Evolutionary conservation across 2,329 filamentous ascomycete species (phyloP), one percentile per base, ranked within the genome.

Genomic region (Penicillium sp.): DNA sequence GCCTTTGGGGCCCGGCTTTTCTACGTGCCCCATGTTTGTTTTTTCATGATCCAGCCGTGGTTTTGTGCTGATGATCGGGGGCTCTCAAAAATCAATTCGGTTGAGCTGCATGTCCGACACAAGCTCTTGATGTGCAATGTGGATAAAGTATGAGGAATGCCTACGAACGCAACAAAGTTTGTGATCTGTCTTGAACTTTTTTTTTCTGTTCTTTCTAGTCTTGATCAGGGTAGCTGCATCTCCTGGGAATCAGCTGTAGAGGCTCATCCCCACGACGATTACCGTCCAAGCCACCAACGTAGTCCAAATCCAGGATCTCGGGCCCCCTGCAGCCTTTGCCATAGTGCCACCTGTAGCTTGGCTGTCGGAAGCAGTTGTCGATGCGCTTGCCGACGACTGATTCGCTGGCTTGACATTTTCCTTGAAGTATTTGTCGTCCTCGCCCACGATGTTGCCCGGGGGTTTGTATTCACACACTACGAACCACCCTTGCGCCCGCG

Each of bases 391-490:
- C 8, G 59, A 56, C 12, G 56, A 49, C 42, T 47, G 35, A 3
- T 29, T 39, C 5, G 18, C 39, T 9, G 54, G 54, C 42, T 46
- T 37, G 2, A 68, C 66, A 53, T 68, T 68, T 38, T 63, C 43
- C 39, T 50, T 59, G 47, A 69, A 70, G 38, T 59, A 66, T 29
- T 45, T 38, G 45, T 63, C 48, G 42, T 61, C 35, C 9, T 46
- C 47, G 3, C 68, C 69, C 11, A 69, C 56, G 3, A 87, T 71
- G 59, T 88, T 88, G 0, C 85, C 85, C 1, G 74, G 64, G 1
- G 85, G 84, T 71, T 74, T 83, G 66, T 87, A 88, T 68, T 87
- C 83, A 56, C 84, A 88, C 25, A 82, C 82, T 0, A 87, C 70
- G 64, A 79, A 85, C 80, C 81, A 86, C 0, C 81, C 82, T 33